Percentiles rank a stretch among this genome's conserved stretches.
Conservation (phyloP, 768 basidiomycete species). For the Rhodotorula babjevae region DNA sequence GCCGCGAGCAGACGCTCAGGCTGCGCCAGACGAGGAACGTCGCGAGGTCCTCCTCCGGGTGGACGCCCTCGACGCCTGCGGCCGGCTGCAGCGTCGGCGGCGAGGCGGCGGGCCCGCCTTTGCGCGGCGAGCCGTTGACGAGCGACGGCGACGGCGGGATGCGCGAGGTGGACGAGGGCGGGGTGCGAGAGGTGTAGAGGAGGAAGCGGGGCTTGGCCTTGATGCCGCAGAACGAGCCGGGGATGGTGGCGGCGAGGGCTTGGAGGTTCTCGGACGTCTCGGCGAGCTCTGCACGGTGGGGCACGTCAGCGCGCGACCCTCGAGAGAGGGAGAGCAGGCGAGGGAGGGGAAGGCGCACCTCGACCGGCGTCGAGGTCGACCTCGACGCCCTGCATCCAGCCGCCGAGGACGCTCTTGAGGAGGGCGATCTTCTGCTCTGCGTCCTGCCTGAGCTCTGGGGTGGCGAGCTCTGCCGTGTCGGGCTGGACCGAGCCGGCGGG, state of each 20-base stretch:
- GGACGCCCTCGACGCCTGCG: neutral
- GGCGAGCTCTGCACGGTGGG: neutral
- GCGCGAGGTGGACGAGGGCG: constrained; percentile 10
- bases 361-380: constrained; percentile 16
- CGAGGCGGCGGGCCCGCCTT: neutral
- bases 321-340: too few relatives aligned
- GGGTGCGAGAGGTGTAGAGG: constrained; percentile 19
- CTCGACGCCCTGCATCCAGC: constrained; percentile 33
- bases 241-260: constrained; percentile 14
- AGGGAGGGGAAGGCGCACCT: neutral
- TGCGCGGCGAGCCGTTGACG: constrained; percentile 17
- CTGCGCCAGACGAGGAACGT: constrained; percentile 30
- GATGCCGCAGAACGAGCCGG: constrained; percentile 28
- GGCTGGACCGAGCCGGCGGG: constrained; percentile 6
- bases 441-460: constrained; percentile 11
- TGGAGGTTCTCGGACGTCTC: constrained; percentile 18
- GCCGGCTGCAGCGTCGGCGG: neutral
- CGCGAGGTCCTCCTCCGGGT: constrained; percentile 35
- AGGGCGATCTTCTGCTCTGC: constrained; percentile 25
- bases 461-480: constrained; percentile 17
- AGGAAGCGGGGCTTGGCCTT: constrained; percentile 29
- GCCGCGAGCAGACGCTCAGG: constrained; percentile 11
- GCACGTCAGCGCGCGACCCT: too few relatives aligned
- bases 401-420: constrained; percentile 33
- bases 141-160: neutral